Percentiles rank a stretch among this genome's conserved stretches.
Conservation (phyloP, 139 green algal species). For the Closterium sp. region DNA sequence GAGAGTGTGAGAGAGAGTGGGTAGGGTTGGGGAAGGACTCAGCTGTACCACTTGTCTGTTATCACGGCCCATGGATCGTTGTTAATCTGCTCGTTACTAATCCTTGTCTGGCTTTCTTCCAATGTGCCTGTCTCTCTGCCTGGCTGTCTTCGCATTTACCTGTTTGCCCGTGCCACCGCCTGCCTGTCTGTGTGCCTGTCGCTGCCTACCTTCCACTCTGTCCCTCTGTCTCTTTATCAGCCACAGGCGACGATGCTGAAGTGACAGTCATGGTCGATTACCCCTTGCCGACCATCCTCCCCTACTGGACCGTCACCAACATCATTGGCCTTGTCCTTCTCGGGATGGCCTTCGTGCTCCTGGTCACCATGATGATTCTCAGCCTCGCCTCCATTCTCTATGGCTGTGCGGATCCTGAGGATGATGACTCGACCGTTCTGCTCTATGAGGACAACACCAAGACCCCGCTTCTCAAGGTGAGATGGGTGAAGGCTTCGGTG, state of each 20-base stretch:
- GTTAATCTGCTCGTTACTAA: background rate
- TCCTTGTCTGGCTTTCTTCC: background rate
- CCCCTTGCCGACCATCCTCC: background rate
- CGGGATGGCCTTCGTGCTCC: background rate
- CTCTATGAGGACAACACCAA: background rate
- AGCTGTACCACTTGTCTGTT: background rate
- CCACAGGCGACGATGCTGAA: background rate
- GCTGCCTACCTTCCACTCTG: background rate
- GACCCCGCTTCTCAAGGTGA: background rate
- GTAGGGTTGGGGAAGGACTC: background rate
- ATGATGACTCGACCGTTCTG: background rate
- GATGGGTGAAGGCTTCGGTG: no score
- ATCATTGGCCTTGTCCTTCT: background rate
- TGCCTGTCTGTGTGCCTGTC: background rate
- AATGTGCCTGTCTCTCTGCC: background rate
- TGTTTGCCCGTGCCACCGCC: background rate
- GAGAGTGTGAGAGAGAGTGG: background rate
- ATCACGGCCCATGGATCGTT: background rate
- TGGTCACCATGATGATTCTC: background rate
- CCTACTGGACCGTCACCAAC: background rate
- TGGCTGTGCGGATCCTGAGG: background rate
- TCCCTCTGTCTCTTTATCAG: background rate
- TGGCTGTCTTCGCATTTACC: background rate
- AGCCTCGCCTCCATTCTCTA: background rate
- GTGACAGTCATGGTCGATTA: background rate